Evolutionary conservation across 495 filamentous ascomycete genomes (phyloP).

Genomic region (Chaetomidium leptoderma): DNA sequence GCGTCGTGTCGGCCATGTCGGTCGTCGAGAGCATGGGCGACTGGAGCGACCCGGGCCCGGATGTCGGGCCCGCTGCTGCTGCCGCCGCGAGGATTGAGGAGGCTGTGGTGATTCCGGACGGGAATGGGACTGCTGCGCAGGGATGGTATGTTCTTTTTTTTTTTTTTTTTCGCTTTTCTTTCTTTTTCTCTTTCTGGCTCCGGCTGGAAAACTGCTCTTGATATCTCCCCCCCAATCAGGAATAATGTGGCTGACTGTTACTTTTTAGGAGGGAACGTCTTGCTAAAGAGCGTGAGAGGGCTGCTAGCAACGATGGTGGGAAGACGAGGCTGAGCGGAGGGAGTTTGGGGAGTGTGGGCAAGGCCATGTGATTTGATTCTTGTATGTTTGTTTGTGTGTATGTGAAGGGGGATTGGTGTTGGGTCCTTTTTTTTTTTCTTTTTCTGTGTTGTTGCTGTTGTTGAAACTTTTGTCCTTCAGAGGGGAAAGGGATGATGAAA

Average conservation of each 20-base stretch:
- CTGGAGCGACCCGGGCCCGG: slow-evolving; percentile 53
- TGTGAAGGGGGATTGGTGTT: neutral
- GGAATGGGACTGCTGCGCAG: neutral
- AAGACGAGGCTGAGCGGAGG: slow-evolving; percentile 24
- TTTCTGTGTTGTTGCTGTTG: neutral
- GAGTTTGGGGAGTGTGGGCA: slow-evolving; percentile 34
- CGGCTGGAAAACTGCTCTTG: no score
- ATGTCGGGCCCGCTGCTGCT: slow-evolving; percentile 40
- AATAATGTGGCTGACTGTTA: no score
- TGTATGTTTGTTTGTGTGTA: neutral
- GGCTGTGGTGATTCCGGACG: no score
- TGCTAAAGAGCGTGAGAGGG: no score
- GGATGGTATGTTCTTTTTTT: no score
- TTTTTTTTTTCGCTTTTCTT: no score
- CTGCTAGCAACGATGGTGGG: neutral
- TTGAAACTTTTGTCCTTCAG: neutral
- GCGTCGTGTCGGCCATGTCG: slow-evolving; percentile 30
- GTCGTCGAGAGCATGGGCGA: slow-evolving; percentile 28
- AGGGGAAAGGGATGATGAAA: no score
- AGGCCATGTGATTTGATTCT: slow-evolving; percentile 32
- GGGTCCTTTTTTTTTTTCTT: neutral
- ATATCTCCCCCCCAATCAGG: no score
- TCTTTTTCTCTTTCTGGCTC: no score
- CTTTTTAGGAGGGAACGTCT: no score
- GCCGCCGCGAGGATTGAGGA: no score